Evolutionary conservation across 2,329 filamentous ascomycete species (phyloP), one percentile per base, ranked within the genome.

Genomic region (Phoma sp.): DNA sequence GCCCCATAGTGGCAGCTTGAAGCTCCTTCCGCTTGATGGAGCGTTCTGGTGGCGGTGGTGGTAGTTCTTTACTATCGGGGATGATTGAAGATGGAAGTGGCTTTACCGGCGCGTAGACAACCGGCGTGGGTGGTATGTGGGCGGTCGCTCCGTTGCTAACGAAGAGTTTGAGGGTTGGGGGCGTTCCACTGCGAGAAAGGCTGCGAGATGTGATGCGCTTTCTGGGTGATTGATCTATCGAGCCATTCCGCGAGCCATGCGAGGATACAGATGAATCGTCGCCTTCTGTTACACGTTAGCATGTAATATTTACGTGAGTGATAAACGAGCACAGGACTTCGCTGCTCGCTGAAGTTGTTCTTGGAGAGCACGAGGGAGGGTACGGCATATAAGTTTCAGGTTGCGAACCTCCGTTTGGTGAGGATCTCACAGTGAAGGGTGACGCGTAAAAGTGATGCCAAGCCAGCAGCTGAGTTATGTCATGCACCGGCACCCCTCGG

Each of bases 91-190:
- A 61, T 20, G 57, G 56, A 39, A 59, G 26, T 5, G 42, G 7
- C 20, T 50, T 34, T 6, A 56, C 53, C 18, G 47, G 12, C 14
- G 53, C 32, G 28, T 50, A 56, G 15, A 33, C 42, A 11, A 47
- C 10, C 5, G 70, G 68, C 28, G 63, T 61, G 15, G 65, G 58
- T 28, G 69, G 71, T 10, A 74, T 51, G 10, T 56, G 56, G 7
- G 73, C 74, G 29, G 74, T 75, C n/a, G 74, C 68, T 36, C 74
- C 74, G 68, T 76, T 76, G 63, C 72, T 74, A 23, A 60, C 56
- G 23, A 54, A 58, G 10, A 76, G 60, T 23, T 61, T 73, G 7
- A 76, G 65, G 7, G 68, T 68, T n/a, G 68, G 62, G 6, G 74
- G 74, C 39, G 73, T 74, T 9, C 64, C 67, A 40, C 62, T 66